Evolutionary conservation across 768 basidiomycete genomes (phyloP).

Genomic region (Russula ochroleuca): DNA sequence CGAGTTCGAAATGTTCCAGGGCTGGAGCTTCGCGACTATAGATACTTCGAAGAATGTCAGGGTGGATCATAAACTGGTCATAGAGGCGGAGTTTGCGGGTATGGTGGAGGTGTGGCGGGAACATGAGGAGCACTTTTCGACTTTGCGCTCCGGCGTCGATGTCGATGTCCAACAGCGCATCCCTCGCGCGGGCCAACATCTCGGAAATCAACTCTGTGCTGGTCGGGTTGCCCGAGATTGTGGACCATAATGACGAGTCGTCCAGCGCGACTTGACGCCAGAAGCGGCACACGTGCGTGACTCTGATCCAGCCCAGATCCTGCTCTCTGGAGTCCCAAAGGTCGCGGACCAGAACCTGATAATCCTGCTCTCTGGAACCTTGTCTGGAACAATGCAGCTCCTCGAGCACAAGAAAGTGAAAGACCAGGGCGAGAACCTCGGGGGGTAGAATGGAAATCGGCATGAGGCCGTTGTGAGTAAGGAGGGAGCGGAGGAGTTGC

Average conservation of each 20-base stretch:
- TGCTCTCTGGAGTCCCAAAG: no score
- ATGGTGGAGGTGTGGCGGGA: conserved; percentile 4
- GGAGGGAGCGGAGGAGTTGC: neutral
- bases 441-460: conserved; percentile 5
- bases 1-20: conserved; percentile 13
- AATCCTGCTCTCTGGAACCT: no score
- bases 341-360: no score
- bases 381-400: no score
- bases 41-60: neutral
- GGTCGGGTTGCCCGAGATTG: neutral
- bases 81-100: conserved; percentile 14
- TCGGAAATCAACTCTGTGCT: neutral
- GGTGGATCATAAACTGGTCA: neutral
- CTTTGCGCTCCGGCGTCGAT: neutral
- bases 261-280: conserved; percentile 23
- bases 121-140: neutral
- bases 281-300: conserved; percentile 23
- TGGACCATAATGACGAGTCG: conserved; percentile 13
- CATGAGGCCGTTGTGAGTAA: neutral
- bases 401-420: neutral
- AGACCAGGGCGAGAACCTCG: conserved; percentile 4
- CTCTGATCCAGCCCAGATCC: neutral
- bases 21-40: conserved; percentile 1
- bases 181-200: conserved; percentile 1
- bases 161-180: conserved; percentile 8